These are phyloP conservation scores for Thyridium curvatum DNA, from an alignment of 2,329 filamentous ascomycete genomes.

Conservation along the genomic window DNA sequence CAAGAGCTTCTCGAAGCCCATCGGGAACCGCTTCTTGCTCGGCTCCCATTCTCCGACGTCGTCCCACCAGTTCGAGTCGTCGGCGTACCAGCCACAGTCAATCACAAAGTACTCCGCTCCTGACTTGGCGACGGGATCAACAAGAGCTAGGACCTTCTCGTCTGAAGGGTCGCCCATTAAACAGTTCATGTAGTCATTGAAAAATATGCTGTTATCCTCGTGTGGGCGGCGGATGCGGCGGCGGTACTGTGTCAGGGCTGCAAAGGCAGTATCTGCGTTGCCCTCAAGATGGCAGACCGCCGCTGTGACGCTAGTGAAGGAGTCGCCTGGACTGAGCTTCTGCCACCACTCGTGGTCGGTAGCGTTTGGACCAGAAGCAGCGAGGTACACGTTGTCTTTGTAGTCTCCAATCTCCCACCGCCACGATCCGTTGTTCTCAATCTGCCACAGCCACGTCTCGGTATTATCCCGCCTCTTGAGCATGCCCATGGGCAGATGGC, in stretches of 20 bases:
- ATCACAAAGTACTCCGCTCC: conserved; percentile 30
- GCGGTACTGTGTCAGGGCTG: conserved; percentile 19
- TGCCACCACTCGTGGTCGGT: conserved; percentile 20
- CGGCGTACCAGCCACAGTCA: conserved; percentile 28
- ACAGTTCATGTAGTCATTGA: conserved; percentile 33
- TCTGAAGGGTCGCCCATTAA: conserved; percentile 29
- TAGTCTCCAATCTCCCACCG: conserved; percentile 27
- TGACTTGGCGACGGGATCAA: conserved; percentile 18
- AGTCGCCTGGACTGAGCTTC: conserved; percentile 12
- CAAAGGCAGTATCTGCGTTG: conserved; percentile 16
- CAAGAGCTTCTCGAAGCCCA: conserved; percentile 18
- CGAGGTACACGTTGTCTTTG: conserved; percentile 22
- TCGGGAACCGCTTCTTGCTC: conserved; percentile 21
- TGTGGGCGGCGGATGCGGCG: conserved; percentile 20
- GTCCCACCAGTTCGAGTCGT: conserved; percentile 27
- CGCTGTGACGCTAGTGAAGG: conserved; percentile 16
- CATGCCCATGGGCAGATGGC: conserved; percentile 21
- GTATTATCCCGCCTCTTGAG: conserved; percentile 11
- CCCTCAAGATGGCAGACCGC: conserved; percentile 16
- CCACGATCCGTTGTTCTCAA: conserved; percentile 28
- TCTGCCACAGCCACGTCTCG: conserved; percentile 26
- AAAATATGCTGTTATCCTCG: conserved; percentile 22
- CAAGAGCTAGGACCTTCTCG: conserved; percentile 19
- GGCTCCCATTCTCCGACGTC: conserved; percentile 27
- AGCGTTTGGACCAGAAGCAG: conserved; percentile 16